These are phyloP conservation scores for Lachancea cidri DNA, from an alignment of 805 yeast species.

Conservation along the genomic window DNA sequence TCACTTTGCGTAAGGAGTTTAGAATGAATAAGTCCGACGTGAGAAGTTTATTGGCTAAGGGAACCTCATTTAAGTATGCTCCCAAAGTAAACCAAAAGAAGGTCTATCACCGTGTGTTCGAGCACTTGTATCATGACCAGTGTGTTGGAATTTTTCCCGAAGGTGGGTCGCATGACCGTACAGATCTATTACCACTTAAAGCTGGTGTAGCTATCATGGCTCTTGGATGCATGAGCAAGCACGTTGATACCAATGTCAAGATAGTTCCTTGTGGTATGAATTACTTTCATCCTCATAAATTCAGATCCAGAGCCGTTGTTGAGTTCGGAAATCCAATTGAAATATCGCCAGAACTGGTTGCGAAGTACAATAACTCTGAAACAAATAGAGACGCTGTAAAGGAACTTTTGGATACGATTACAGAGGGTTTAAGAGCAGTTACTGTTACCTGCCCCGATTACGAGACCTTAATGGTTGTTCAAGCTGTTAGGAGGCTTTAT, in stretches of 20 bases:
- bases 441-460: constrained; percentile 86
- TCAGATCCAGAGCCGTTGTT: constrained; percentile 90
- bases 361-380: constrained; percentile 56
- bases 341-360: constrained; percentile 55
- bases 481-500: constrained; percentile 87
- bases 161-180: constrained; percentile 96
- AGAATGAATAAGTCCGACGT: constrained; percentile 41
- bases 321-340: constrained; percentile 90
- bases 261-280: constrained; percentile 98
- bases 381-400: constrained; percentile 69
- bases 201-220: constrained; percentile 99
- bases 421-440: constrained; percentile 72
- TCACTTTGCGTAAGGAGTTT: constrained; percentile 67
- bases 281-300: constrained; percentile 92
- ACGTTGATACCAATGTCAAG: constrained; percentile 70
- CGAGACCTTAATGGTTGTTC: constrained; percentile 83
- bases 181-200: constrained; percentile 84
- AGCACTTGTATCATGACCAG: constrained; percentile 72
- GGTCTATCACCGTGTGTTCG: constrained; percentile 80
- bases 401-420: constrained; percentile 61
- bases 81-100: constrained; percentile 78
- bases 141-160: constrained; percentile 95
- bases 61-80: constrained; percentile 65
- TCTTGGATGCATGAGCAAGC: constrained; percentile 79
- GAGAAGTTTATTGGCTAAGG: constrained; percentile 40